phyloP scores from a whole-genome alignment of 495 filamentous ascomycete species.

The Daldinia grandis region DNA sequence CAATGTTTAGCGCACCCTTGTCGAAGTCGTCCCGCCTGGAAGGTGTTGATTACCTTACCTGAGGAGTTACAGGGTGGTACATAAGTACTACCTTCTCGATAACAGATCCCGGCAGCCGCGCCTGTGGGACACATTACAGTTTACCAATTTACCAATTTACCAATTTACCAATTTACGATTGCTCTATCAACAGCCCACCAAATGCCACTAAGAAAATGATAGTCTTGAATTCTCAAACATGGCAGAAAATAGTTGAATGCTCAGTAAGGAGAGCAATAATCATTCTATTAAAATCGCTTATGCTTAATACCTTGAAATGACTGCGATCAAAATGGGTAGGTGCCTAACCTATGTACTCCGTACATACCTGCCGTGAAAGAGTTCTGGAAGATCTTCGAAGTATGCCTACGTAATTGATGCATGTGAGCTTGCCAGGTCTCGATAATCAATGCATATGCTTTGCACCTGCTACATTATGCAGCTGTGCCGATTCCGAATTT shows the following conservation, averaged over 20 bases:
- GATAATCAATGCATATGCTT: slow-evolving; percentile 23
- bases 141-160: slow-evolving; percentile 18
- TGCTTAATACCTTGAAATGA: background rate
- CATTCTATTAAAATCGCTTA: background rate
- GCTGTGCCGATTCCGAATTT: background rate
- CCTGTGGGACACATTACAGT: slow-evolving; percentile 15
- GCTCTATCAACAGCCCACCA: slow-evolving; percentile 8
- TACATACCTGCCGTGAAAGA: slow-evolving; percentile 9
- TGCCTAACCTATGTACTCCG: background rate
- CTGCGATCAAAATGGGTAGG: background rate
- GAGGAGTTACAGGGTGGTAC: slow-evolving; percentile 9
- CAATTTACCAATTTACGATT: slow-evolving; percentile 19
- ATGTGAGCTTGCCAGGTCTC: slow-evolving; percentile 14
- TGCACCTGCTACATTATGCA: slow-evolving; percentile 5
- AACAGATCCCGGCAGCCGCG: slow-evolving; percentile 19
- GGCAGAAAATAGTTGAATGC: background rate
- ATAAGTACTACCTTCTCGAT: background rate
- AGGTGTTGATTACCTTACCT: slow-evolving; percentile 25
- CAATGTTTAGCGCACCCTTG: slow-evolving; percentile 31
- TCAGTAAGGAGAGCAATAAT: background rate
- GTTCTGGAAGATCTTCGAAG: slow-evolving; percentile 32
- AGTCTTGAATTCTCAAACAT: slow-evolving; percentile 3
- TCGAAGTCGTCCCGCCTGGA: background rate
- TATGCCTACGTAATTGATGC: slow-evolving; percentile 32
- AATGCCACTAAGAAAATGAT: background rate